Conservation (phyloP, 306 rosid species). For the Medicago ruthenica region DNA sequence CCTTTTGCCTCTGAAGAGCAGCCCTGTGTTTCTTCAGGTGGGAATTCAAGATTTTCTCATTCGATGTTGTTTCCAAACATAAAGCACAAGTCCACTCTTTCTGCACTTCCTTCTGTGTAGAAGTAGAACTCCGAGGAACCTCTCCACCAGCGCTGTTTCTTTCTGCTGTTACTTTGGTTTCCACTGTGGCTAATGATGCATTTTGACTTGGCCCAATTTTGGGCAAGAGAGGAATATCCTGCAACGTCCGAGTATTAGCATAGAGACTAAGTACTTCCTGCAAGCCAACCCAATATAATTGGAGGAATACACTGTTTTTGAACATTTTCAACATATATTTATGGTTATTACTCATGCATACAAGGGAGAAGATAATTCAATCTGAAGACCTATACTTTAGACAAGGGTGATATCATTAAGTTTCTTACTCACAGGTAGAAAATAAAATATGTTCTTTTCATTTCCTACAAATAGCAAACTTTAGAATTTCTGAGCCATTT, state of each 20-base stretch:
- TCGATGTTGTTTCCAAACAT: conserved; percentile 39
- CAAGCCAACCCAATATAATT: background rate
- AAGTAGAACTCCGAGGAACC: conserved; percentile 31
- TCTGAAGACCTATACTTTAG: background rate
- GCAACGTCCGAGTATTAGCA: conserved; percentile 40
- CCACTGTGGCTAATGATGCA: background rate
- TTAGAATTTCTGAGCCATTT: background rate
- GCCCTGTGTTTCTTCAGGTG: conserved; percentile 50
- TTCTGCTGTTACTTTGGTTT: background rate
- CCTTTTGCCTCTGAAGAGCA: conserved; percentile 6
- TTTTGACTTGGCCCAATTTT: conserved; percentile 29
- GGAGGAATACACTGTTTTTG: background rate
- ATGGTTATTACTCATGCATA: background rate
- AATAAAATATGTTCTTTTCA: background rate
- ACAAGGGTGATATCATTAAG: background rate
- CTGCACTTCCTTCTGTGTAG: conserved; percentile 41
- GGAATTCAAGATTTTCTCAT: background rate
- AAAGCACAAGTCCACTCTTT: conserved; percentile 64
- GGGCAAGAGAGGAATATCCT: conserved; percentile 34
- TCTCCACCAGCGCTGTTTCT: conserved; percentile 31
- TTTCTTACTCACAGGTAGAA: background rate
- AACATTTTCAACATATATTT: background rate
- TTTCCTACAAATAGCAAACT: background rate
- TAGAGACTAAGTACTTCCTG: conserved; percentile 9
- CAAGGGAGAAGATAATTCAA: background rate